Evolutionary conservation across 768 basidiomycete species (phyloP).

Genomic region (Auriscalpium orientale): DNA sequence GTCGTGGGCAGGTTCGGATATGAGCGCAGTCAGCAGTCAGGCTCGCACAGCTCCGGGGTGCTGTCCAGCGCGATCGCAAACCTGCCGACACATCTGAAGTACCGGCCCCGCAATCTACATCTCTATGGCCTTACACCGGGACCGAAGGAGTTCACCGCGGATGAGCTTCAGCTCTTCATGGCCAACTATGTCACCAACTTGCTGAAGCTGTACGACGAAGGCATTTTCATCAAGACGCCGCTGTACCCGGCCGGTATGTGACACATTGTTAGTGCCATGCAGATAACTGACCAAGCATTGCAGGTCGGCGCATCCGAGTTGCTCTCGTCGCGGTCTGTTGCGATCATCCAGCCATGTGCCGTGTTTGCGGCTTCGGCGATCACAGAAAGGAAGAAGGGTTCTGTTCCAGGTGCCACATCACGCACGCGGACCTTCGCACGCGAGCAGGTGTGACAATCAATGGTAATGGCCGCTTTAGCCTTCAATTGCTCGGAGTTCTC

Average conservation of each 20-base stretch:
- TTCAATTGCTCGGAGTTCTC: too few relatives aligned
- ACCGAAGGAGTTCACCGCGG: neutral
- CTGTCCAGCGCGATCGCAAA: neutral
- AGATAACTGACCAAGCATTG: too few relatives aligned
- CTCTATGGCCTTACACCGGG: neutral
- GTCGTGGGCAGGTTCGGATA: neutral
- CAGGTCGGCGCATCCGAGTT: too few relatives aligned
- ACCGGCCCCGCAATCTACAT: neutral
- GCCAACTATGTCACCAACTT: neutral
- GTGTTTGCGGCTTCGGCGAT: constrained; percentile 11
- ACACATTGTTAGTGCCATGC: too few relatives aligned
- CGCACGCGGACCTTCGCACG: too few relatives aligned
- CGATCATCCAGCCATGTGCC: constrained; percentile 14
- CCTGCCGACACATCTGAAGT: neutral
- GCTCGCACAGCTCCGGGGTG: neutral
- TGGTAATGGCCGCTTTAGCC: too few relatives aligned
- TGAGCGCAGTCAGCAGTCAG: too few relatives aligned
- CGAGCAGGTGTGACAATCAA: too few relatives aligned
- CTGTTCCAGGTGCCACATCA: constrained; percentile 9
- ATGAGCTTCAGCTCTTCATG: neutral
- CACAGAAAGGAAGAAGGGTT: constrained; percentile 1
- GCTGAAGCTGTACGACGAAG: neutral
- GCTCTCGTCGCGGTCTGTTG: constrained; percentile 6
- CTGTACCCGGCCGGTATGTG: neutral
- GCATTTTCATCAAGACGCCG: neutral